A percentile compares a stretch with the other conserved stretches of the same genome.
These are phyloP conservation scores for Dioscorea alata DNA, from an alignment of 106 monocot species.

Conservation along the genomic window DNA sequence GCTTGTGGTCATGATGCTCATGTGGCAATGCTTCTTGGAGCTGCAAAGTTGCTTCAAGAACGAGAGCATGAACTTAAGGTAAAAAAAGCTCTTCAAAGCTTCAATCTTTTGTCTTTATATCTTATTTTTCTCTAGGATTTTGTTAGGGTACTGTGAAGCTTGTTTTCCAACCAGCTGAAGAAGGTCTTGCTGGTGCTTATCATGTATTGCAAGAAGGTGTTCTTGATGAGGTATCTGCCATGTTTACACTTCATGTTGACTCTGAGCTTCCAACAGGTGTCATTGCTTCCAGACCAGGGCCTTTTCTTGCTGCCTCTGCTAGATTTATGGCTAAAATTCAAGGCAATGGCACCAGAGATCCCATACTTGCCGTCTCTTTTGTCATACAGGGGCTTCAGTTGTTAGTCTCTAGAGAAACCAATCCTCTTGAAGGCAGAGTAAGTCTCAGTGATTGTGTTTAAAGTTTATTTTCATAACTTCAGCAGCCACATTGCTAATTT, in stretches of 20 bases:
- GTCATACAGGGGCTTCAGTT: conserved; percentile 33
- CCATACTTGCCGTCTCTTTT: conserved; percentile 30
- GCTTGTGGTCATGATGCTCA: conserved; percentile 96
- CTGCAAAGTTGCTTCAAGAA: conserved; percentile 72
- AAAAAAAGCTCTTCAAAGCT: background rate
- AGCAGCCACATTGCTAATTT: too few species aligned
- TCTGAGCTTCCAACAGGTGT: conserved; percentile 16
- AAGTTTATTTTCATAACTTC: too few species aligned
- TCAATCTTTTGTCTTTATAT: background rate
- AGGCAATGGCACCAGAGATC: conserved; percentile 40
- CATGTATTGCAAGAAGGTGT: conserved; percentile 52
- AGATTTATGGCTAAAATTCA: conserved; percentile 34
- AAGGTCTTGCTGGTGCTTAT: conserved; percentile 53
- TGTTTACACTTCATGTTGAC: conserved; percentile 56
- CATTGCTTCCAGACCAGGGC: conserved; percentile 47
- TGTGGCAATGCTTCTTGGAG: conserved; percentile 88
- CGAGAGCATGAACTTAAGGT: conserved; percentile 61
- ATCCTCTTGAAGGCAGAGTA: conserved; percentile 49
- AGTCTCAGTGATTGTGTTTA: too few species aligned
- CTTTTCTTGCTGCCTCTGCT: conserved; percentile 38
- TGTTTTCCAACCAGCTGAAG: conserved; percentile 74
- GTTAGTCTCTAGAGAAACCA: conserved; percentile 37
- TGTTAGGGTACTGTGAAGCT: conserved; percentile 70
- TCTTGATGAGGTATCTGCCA: conserved; percentile 37
- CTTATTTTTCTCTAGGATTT: background rate